Evolutionary conservation across 805 yeast genomes (phyloP).

Genomic region (Grigorovia yakushimaensis): DNA sequence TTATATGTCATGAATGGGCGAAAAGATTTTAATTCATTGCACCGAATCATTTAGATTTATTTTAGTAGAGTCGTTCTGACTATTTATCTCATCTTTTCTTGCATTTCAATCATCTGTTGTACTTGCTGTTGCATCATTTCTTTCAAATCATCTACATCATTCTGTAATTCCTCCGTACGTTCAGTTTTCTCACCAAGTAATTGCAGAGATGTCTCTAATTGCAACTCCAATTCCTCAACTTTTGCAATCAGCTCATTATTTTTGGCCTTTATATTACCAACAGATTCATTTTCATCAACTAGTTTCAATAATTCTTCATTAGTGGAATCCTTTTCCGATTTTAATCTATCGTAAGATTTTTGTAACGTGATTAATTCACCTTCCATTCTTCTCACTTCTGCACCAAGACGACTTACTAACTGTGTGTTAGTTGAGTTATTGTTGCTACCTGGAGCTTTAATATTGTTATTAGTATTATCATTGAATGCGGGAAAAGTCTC

Average conservation of each 20-base stretch:
- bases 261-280: conserved; percentile 28
- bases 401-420: conserved; percentile 61
- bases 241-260: conserved; percentile 24
- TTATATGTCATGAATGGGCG: no score
- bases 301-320: conserved; percentile 57
- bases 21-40: no score
- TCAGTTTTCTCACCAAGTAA: conserved; percentile 84
- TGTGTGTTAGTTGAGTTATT: conserved; percentile 33
- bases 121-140: conserved; percentile 76
- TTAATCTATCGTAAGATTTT: conserved; percentile 50
- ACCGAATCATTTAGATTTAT: no score
- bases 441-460: no score
- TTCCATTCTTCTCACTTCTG: conserved; percentile 71
- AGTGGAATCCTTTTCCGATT: conserved; percentile 51
- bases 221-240: conserved; percentile 32
- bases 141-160: conserved; percentile 84
- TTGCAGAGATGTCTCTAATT: conserved; percentile 48
- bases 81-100: conserved; percentile 26
- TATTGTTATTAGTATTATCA: background rate
- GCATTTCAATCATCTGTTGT: conserved; percentile 70
- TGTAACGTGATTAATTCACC: conserved; percentile 57
- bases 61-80: no score
- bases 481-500: background rate
- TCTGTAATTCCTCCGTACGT: conserved; percentile 69
- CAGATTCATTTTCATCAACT: conserved; percentile 45